Base-by-base conservation (phyloP, 169 alveolate species). In the Plasmodium reichenowi region DNA sequence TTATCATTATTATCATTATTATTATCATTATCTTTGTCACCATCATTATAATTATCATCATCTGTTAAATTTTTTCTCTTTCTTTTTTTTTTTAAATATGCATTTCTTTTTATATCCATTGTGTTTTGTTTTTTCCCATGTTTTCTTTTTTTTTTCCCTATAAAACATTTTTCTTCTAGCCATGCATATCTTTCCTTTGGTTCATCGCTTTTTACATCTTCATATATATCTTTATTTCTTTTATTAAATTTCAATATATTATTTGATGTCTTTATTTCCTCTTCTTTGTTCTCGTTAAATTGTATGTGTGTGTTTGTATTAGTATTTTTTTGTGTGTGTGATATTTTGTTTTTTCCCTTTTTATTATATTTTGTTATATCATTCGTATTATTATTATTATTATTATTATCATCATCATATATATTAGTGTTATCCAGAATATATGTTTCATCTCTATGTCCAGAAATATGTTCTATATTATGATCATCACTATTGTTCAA, bases 131-230 rank as follows among this genome's bases (percentile, higher is more conserved):
- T 72, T 29, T 24, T 50, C 43, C 56, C n/a, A 24, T 29, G 1
- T 17, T 68, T 68, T 5, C 63, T 68, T 68, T 15, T 68, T 43
- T 68, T 47, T 22, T 47, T 68, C n/a, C 76, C 17, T n/a, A 0
- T 66, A n/a, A 29, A 9, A 17, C 32, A 17, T 20, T 29, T 26
- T 64, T 22, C 60, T 45, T 20, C 62, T 52, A 52, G 10, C 17
- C 17, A 13, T 6, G n/a, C 62, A 13, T 52, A 12, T 52, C 62
- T 52, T 52, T 20, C 10, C n/a, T 22, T 60, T 17, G n/a, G 43
- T 22, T 22, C 70, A 22, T 4, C 24, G 12, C 10, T 60, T 20
- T 60, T 17, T 22, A n/a, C 70, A 22, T 60, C 29, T 60, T 22
- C 70, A 15, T 8, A 4, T 60, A 22, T 15, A 3, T 52, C 17